Evolutionary conservation across 257 asterid species (phyloP), one percentile per base, ranked within the genome.

Genomic region (Primulina tabacum): DNA sequence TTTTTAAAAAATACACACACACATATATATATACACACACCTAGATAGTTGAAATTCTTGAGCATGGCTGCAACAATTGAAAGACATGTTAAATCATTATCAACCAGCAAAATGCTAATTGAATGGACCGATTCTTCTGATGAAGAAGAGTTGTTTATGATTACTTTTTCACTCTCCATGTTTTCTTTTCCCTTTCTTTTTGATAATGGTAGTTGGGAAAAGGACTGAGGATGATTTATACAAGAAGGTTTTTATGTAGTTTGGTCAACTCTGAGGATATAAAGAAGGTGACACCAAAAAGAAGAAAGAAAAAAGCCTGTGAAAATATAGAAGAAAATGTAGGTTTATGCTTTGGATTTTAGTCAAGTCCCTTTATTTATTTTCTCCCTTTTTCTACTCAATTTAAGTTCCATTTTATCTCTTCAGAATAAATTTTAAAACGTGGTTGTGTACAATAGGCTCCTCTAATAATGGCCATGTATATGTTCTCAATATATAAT

Each of bases 51-150:
- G 60, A 77, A 76, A 65, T 73, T 80, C 72, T 70, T 82, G 50
- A 87, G 90, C 29, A 75, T 67, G 32, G 85, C 87, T 75, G 94
- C 78, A 73, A 80, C 79, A 59, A 83, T 67, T 67, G 89, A 17
- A 62, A 85, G 88, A 72, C 84, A 85, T 0, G 83, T 79, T 4
- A 66, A 62, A 69, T 84, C 93, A 74, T 85, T 86, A 59, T 87
- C 94, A 2, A 83, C 94, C 47, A 85, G 85, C 76, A 87, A 59
- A 79, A 82, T 71, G 62, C 64, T 87, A 18, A 75, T 65, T 4
- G 73, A 32, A 4, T 73, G 52, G 14, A 40, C 37, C 7, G 74
- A 30, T 35, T 63, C 65, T 21, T 56, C 29, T 26, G 57, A 43
- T 30, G 53, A 26, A 16, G 61, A 37, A 14, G 73, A 68, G 20